A percentile compares a stretch with the other conserved stretches of the same genome.
Conservation (phyloP, 106 monocot genomes). For the Ottelia alismoides region DNA sequence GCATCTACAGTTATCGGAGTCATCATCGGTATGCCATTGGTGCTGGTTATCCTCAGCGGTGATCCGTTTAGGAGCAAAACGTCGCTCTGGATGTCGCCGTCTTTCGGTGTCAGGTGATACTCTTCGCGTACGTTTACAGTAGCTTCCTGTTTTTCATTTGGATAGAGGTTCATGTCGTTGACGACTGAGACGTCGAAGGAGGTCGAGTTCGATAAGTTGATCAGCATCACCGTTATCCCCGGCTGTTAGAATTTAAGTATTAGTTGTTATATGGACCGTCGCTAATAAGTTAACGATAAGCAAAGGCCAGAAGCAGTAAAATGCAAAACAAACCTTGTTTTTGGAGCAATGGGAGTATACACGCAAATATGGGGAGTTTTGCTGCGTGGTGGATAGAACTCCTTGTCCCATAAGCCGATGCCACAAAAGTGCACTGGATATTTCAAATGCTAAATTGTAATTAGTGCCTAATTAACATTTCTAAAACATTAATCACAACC, state of each 20-base stretch:
- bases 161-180: not conserved
- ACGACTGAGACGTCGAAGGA: not conserved
- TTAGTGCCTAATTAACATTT: too few relatives aligned
- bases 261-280: too few relatives aligned
- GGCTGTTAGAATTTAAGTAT: too few relatives aligned
- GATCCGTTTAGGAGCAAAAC: conserved; percentile 2
- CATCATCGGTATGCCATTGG: not conserved
- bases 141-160: not conserved
- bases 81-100: not conserved
- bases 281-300: not conserved
- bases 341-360: conserved; percentile 80
- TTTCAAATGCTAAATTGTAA: too few relatives aligned
- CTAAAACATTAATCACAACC: not conserved
- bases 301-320: not conserved
- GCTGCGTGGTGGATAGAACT: conserved; percentile 51
- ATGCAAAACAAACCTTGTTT: conserved; percentile 29
- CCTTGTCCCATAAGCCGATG: conserved; percentile 40
- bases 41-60: not conserved
- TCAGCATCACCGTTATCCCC: conserved; percentile 1
- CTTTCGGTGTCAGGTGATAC: conserved; percentile 4
- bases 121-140: not conserved
- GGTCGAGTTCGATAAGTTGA: conserved; percentile 6
- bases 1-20: not conserved
- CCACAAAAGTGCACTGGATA: conserved; percentile 11
- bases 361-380: conserved; percentile 54